Base-by-base conservation (phyloP, 805 yeast genomes). In the Starmerella khaoyaiensis region DNA sequence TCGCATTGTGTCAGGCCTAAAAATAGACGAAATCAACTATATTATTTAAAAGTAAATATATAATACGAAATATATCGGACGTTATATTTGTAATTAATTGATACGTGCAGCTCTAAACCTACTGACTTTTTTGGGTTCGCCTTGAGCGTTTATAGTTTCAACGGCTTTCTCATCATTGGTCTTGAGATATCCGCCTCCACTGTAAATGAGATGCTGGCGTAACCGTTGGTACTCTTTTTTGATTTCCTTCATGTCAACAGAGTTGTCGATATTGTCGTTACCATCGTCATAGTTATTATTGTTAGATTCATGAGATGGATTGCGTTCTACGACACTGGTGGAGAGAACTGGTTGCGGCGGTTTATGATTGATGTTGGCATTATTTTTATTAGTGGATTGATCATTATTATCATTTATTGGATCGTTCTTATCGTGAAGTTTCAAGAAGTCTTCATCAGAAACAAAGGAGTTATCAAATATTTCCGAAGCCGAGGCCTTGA, bases 81-180 rank as follows among this genome's bases (percentile, higher is more conserved):
- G n/a, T n/a, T 8, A 7, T 12, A 9, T 4, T 28, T 27, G 12
- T 19, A 9, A 12, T n/a, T 20, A 30, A 9, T 40, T 41, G 1
- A 48, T 34, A 4, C 53, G 41, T 1, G 80, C 77, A 9, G 80
- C 71, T 50, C 65, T 78, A 56, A 82, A 82, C 35, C 83, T 61
- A 51, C 93, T 79, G 1, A 71, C 60, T 41, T 64, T 74, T 6
- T 69, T 53, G 0, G 74, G 74, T 37, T 71, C 67, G 0, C 82
- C 82, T 26, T 58, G 49, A 37, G 71, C 77, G 47, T 79, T 83
- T 5, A 79, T 59, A 0, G 82, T 83, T 50, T 79, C 93, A 15
- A 72, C 48, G 39, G 74, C 86, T 41, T 57, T 49, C 28, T 70
- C 80, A 34, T 62, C 58, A 2, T 66, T 68, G 1, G 68, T 57